phyloP scores from a whole-genome alignment of 208 protist genomes.

The Endotrypanum monterogeii region DNA sequence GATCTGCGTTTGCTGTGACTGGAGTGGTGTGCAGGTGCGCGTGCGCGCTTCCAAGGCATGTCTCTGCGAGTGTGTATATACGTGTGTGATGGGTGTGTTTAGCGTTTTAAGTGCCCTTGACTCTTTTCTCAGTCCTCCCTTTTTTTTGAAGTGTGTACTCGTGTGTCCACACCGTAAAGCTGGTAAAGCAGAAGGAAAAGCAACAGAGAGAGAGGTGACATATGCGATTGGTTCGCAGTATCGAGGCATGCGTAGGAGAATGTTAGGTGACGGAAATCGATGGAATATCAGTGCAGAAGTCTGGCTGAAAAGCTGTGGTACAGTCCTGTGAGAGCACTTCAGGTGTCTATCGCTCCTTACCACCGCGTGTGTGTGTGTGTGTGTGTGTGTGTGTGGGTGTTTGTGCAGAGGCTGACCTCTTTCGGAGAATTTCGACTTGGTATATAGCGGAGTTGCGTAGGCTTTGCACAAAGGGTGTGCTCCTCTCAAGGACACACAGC shows the following conservation, averaged over 20 bases:
- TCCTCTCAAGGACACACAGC: background rate
- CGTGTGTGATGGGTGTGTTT: background rate
- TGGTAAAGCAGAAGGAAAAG: background rate
- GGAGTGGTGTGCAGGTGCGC: background rate
- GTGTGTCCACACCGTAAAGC: background rate
- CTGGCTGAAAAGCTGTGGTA: background rate
- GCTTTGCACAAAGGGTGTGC: background rate
- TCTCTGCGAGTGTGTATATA: background rate
- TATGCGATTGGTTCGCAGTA: background rate
- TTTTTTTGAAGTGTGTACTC: background rate
- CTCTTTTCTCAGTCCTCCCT: background rate
- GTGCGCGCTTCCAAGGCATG: background rate
- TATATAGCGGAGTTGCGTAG: background rate
- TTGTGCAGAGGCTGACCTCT: background rate
- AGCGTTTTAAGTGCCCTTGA: background rate
- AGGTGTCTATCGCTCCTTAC: background rate
- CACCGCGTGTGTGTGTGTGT: background rate
- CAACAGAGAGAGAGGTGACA: too few species aligned
- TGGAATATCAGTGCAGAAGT: background rate
- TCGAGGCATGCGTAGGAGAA: background rate
- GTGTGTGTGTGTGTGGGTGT: background rate
- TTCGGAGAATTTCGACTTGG: background rate
- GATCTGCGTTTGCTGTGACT: background rate
- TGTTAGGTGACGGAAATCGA: background rate
- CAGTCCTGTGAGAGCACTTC: background rate